These are phyloP conservation scores for Aspergillus versicolor DNA, from an alignment of 2,329 filamentous ascomycete species.

Conservation along the genomic window DNA sequence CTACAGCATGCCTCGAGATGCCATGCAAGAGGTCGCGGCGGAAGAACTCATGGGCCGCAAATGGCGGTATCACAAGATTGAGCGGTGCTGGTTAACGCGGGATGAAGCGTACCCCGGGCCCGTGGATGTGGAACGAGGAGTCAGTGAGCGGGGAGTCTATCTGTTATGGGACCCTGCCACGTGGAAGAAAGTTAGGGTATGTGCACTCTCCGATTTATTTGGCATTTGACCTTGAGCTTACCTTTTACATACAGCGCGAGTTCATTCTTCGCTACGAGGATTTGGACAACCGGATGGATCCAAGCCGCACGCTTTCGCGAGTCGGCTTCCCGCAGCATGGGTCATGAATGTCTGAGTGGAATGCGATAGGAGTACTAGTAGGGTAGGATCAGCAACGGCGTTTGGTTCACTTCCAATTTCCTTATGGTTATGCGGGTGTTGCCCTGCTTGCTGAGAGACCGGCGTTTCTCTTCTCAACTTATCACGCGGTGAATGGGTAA, in stretches of 20 bases:
- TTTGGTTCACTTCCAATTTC: slow-evolving; percentile 30
- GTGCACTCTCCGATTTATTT: slow-evolving; percentile 17
- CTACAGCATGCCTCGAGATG: slow-evolving; percentile 65
- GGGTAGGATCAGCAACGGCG: slow-evolving; percentile 31
- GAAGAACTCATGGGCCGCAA: slow-evolving; percentile 58
- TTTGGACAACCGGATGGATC: slow-evolving; percentile 48
- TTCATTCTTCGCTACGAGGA: slow-evolving; percentile 52
- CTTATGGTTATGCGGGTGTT: slow-evolving; percentile 27
- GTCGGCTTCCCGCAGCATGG: slow-evolving; percentile 38
- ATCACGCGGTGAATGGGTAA: slow-evolving; percentile 25
- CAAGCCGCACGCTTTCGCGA: slow-evolving; percentile 35
- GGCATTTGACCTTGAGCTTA: slow-evolving; percentile 19
- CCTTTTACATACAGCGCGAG: slow-evolving; percentile 37
- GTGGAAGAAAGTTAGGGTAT: slow-evolving; percentile 52
- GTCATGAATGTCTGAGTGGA: slow-evolving; percentile 30
- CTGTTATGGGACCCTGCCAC: slow-evolving; percentile 50
- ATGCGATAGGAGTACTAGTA: slow-evolving; percentile 12
- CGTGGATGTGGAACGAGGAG: slow-evolving; percentile 48
- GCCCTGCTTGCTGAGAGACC: slow-evolving; percentile 22
- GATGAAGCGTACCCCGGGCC: slow-evolving; percentile 49
- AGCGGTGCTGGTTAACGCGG: slow-evolving; percentile 52
- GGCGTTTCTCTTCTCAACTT: slow-evolving; percentile 28
- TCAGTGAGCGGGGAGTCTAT: slow-evolving; percentile 52
- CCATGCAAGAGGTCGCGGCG: slow-evolving; percentile 65
- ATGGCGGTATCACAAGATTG: slow-evolving; percentile 54